Conservation (phyloP, 208 protist species). For the Acanthamoeba royreba region DNA sequence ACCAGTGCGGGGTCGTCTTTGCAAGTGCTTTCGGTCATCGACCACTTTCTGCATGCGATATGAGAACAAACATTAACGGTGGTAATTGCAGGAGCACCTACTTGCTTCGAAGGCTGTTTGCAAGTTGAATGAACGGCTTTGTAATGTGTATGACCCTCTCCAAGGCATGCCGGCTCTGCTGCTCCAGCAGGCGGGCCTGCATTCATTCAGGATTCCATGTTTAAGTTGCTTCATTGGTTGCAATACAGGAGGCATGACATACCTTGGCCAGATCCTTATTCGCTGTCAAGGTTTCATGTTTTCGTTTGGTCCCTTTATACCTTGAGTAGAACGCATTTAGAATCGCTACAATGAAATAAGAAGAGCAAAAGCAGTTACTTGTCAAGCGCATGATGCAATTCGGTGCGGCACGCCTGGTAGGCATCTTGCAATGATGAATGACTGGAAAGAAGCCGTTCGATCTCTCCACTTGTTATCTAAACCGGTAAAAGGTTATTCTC, state of each 20-base stretch:
- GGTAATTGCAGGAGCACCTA: neutral
- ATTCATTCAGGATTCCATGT: neutral
- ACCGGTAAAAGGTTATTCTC: neutral
- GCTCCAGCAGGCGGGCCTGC: neutral
- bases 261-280: conserved; percentile 5
- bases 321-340: neutral
- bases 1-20: neutral
- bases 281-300: neutral
- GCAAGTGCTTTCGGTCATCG: neutral
- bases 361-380: neutral
- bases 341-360: neutral
- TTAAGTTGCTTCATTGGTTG: no score
- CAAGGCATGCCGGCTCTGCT: neutral
- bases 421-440: neutral
- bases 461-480: neutral
- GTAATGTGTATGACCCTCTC: neutral
- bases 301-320: neutral
- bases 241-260: no score
- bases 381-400: neutral
- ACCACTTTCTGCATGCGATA: neutral
- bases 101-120: neutral
- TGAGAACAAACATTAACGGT: no score
- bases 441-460: neutral
- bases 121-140: neutral
- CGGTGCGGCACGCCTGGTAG: no score